These are phyloP conservation scores for Amanita subjunquillea DNA, from an alignment of 768 basidiomycete species.

Conservation along the genomic window DNA sequence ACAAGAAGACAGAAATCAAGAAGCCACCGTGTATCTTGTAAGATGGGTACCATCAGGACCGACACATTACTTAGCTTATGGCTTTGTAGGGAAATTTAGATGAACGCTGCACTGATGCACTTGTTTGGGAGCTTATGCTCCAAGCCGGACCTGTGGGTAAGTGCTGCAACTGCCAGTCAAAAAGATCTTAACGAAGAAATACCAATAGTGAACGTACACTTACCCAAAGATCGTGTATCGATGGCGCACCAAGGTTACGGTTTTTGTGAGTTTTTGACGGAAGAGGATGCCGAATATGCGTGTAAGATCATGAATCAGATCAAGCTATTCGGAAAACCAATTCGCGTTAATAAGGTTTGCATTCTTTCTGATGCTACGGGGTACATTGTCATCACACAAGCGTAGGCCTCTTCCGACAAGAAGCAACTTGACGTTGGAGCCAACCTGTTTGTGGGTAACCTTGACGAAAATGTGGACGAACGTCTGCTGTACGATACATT, in stretches of 20 bases:
- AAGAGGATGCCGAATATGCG: conserved; percentile 98
- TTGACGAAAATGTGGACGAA: conserved; percentile 95
- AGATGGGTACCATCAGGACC: conserved; percentile 6
- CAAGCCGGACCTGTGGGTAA: conserved; percentile 97
- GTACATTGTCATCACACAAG: conserved; percentile 9
- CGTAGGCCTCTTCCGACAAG: conserved; percentile 92
- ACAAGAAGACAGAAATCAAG: conserved; percentile 85
- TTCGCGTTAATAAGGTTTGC: conserved; percentile 94
- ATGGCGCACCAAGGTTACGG: conserved; percentile 99
- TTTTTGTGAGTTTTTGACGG: conserved; percentile 98
- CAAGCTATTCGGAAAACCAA: conserved; percentile 97
- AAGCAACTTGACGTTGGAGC: conserved; percentile 97
- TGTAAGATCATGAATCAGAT: conserved; percentile 99
- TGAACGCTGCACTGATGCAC: conserved; percentile 86
- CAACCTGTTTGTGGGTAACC: conserved; percentile 91
- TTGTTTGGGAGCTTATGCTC: conserved; percentile 97
- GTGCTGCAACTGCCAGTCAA: conserved; percentile 18
- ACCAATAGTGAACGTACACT: conserved; percentile 84
- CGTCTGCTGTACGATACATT: conserved; percentile 90
- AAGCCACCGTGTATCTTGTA: conserved; percentile 84
- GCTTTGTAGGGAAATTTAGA: conserved; percentile 82
- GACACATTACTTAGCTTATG: neutral
- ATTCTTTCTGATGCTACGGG: conserved; percentile 3
- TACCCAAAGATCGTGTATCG: conserved; percentile 97
- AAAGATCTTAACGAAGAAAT: neutral